Conservation (phyloP, 1,284 basidiomycete genomes). For the Fomitopsis pinicola region DNA sequence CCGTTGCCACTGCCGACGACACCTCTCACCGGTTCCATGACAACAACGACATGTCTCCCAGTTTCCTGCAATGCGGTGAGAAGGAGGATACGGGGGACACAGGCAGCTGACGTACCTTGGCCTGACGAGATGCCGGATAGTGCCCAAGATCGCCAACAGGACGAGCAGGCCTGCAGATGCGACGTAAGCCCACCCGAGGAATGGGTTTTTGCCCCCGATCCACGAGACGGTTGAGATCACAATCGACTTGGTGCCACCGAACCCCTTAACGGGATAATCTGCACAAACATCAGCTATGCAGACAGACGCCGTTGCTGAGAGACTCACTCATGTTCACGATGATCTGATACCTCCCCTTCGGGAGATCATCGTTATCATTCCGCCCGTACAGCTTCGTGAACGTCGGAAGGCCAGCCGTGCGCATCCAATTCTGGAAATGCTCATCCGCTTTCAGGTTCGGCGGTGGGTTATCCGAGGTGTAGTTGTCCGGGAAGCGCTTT, state of each 20-base stretch:
- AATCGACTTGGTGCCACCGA: conserved; percentile 93
- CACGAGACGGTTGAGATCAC: conserved; percentile 97
- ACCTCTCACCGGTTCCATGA: conserved; percentile 72
- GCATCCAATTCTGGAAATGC: conserved; percentile 99
- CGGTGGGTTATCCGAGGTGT: conserved; percentile 62
- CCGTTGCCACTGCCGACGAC: not conserved
- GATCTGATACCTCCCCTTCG: conserved; percentile 75
- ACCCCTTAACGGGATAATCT: conserved; percentile 94
- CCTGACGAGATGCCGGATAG: conserved; percentile 89
- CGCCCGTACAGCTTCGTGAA: conserved; percentile 94
- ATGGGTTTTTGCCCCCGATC: conserved; percentile 97
- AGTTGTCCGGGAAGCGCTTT: conserved; percentile 68
- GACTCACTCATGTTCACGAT: conserved; percentile 78
- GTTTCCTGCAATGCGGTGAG: conserved; percentile 41
- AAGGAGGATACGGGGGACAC: conserved; percentile 11
- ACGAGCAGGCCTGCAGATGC: conserved; percentile 87
- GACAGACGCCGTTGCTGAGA: not conserved
- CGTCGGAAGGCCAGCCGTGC: conserved; percentile 93
- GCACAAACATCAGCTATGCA: not conserved
- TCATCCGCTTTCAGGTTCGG: conserved; percentile 81
- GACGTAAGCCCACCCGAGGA: conserved; percentile 97
- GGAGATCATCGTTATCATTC: conserved; percentile 77
- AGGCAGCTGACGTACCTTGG: conserved; percentile 68
- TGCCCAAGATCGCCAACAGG: conserved; percentile 82
- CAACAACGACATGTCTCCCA: conserved; percentile 81